phyloP scores from a whole-genome alignment of 2,329 filamentous ascomycete species.

The Fusarium neocosmosporiellum region DNA sequence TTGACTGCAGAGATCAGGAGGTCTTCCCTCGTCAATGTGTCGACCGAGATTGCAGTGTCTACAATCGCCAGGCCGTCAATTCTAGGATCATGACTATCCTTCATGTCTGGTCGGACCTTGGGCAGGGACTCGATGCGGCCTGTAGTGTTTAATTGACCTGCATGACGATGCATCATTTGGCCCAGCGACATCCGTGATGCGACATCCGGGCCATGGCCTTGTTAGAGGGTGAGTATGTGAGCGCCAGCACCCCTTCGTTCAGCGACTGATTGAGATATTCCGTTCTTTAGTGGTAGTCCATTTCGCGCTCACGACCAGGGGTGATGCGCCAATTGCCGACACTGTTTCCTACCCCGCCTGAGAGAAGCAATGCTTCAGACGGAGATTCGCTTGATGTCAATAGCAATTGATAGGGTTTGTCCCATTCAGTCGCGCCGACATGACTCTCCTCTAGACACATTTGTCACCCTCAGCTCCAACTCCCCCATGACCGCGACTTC shows the following conservation, averaged over 20 bases:
- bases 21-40: not conserved
- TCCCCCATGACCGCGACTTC: not conserved
- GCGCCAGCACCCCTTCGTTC: not conserved
- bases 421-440: not conserved
- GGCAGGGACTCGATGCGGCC: not conserved
- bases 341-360: not conserved
- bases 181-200: not conserved
- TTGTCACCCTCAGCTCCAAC: too few relatives aligned
- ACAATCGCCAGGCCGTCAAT: not conserved
- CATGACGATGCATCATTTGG: not conserved
- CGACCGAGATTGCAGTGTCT: not conserved
- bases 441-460: too few relatives aligned
- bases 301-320: not conserved
- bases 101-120: not conserved
- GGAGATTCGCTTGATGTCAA: too few relatives aligned
- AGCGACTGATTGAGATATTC: not conserved
- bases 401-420: not conserved
- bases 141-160: not conserved
- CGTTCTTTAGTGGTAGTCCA: not conserved
- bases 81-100: not conserved
- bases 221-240: not conserved
- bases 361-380: too few relatives aligned
- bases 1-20: not conserved
- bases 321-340: not conserved
- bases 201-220: not conserved